Base-by-base conservation (phyloP, 208 protist species). In the Sergeia podlipaevii region DNA sequence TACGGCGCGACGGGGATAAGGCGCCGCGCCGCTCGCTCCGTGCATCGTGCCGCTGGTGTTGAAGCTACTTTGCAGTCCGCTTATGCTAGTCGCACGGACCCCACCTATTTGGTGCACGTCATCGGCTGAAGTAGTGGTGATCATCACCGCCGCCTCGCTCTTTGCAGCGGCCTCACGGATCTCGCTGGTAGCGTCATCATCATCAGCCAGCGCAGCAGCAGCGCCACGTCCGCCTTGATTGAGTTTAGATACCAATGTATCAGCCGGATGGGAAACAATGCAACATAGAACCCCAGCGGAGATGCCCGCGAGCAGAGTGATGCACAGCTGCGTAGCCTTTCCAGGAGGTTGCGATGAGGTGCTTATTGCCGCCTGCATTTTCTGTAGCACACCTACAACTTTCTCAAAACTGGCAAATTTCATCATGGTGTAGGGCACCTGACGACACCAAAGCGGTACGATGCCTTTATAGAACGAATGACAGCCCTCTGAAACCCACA, bases 351-450 rank as follows among this genome's bases (percentile, higher is more conserved):
- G n/a, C n/a, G n/a, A n/a, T n/a, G n/a, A n/a, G n/a, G n/a, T n/a
- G n/a, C n/a, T n/a, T n/a, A n/a, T n/a, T n/a, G n/a, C n/a, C n/a
- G 56, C 36, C 39, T 67, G 48, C 13, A 66, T 11, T 2, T n/a
- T 2, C 50, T 70, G 62, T 24, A 91, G 49, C 10, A 52, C 10
- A 0, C 57, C 11, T 8, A 70, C 72, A 36, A 83, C 77, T 17
- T 60, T 54, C 61, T 93, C 86, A 46, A 93, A 93, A 39, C 62
- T 72, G 34, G 76, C 50, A 44, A 98, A 97, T 76, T 98, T 98
- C 38, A 90, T 77, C 76, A 97, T 89, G 4, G 95, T 98, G 74
- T 94, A 97, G 0, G 97, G 96, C 39, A 98, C 90, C 70, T 98
- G 96, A 10, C 94, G 65, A 33, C 53, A 65, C 93, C 94, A 97